Evolutionary conservation across 2,329 filamentous ascomycete species (phyloP).

Genomic region (Claviceps sorghi): DNA sequence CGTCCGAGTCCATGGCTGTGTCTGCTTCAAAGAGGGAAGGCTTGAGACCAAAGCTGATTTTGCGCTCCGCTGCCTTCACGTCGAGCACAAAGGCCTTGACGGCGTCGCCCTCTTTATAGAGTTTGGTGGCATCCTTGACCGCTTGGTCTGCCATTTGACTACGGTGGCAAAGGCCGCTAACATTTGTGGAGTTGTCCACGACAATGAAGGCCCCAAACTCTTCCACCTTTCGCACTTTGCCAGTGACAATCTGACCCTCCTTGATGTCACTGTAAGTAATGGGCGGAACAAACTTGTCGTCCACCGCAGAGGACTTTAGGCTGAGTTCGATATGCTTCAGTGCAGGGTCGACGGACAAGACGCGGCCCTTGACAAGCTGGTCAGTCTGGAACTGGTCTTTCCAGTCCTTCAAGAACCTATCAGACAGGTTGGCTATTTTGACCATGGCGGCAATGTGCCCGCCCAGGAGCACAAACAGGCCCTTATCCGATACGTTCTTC

Average conservation of each 20-base stretch:
- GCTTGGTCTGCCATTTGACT: slow-evolving; percentile 78
- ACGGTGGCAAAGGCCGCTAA: slow-evolving; percentile 86
- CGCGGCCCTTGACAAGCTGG: slow-evolving; percentile 78
- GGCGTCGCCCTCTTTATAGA: slow-evolving; percentile 81
- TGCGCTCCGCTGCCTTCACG: slow-evolving; percentile 58
- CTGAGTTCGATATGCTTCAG: slow-evolving; percentile 68
- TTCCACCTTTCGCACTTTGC: slow-evolving; percentile 84
- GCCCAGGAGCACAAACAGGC: slow-evolving; percentile 73
- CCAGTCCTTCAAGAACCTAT: slow-evolving; percentile 90
- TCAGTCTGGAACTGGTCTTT: slow-evolving; percentile 76
- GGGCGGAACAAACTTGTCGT: slow-evolving; percentile 61
- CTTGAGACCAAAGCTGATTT: slow-evolving; percentile 82
- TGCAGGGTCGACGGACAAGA: slow-evolving; percentile 55
- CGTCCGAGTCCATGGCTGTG: slow-evolving; percentile 32
- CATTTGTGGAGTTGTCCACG: slow-evolving; percentile 70
- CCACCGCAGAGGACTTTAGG: slow-evolving; percentile 71
- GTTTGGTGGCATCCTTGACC: slow-evolving; percentile 70
- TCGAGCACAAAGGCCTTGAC: slow-evolving; percentile 84
- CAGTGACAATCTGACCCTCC: slow-evolving; percentile 68
- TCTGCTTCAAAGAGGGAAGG: slow-evolving; percentile 70
- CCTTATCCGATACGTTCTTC: slow-evolving; percentile 77
- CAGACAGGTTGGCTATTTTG: slow-evolving; percentile 76
- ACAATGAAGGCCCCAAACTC: slow-evolving; percentile 92
- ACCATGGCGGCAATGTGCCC: slow-evolving; percentile 71
- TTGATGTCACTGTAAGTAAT: slow-evolving; percentile 65